Conservation (phyloP, 164 flowering plant species). For the Annona squamosa region DNA sequence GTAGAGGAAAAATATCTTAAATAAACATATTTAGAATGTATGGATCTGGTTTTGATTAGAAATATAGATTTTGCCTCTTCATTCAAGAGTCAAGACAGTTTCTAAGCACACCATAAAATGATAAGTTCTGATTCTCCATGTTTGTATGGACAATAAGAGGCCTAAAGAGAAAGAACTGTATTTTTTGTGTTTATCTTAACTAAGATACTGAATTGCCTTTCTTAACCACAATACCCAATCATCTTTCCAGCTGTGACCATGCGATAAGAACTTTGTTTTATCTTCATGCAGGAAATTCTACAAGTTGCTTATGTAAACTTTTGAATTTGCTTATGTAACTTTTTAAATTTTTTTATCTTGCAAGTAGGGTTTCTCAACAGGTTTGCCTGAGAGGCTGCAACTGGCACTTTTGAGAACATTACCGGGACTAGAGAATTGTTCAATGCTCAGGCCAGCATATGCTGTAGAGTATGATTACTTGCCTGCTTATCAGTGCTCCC, state of each 20-base stretch:
- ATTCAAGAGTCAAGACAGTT: background rate
- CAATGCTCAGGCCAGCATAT: slow-evolving; percentile 98
- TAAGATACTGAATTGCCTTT: no score
- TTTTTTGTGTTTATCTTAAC: background rate
- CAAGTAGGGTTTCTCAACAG: slow-evolving; percentile 89
- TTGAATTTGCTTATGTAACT: slow-evolving; percentile 6
- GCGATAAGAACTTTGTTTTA: background rate
- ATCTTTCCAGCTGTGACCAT: background rate
- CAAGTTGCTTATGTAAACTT: background rate
- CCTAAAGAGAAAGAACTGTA: background rate
- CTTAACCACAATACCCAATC: background rate
- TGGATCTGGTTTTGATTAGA: background rate
- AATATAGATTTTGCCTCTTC: background rate
- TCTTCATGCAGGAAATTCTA: background rate
- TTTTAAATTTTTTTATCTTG: slow-evolving; percentile 6
- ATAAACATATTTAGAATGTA: background rate
- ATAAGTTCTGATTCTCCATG: background rate
- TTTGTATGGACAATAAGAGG: background rate
- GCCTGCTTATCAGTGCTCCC: slow-evolving; percentile 91
- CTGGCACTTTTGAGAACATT: slow-evolving; percentile 81
- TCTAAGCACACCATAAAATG: background rate
- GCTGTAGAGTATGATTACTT: slow-evolving; percentile 95
- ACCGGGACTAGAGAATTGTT: slow-evolving; percentile 94
- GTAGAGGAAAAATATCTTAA: background rate
- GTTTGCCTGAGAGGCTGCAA: slow-evolving; percentile 91